Evolutionary conservation across 2,329 filamentous ascomycete genomes (phyloP).

Genomic region (Botryotinia narcissicola): DNA sequence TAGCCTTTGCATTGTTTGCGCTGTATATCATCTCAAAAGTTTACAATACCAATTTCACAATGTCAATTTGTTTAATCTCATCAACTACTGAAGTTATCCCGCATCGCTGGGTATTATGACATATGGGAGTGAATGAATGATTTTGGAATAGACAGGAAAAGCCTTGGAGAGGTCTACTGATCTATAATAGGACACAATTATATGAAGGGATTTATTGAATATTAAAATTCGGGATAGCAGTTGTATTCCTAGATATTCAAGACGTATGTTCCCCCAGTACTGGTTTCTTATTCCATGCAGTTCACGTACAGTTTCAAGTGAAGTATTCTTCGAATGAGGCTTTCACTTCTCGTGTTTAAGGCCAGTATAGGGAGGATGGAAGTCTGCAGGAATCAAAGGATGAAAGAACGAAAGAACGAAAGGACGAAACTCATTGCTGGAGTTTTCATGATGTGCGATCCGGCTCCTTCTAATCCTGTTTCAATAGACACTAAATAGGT

Average conservation of each 20-base stretch:
- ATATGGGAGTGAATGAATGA: background rate
- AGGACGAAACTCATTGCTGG: background rate
- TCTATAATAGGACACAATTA: background rate
- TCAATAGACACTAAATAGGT: background rate
- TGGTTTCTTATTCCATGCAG: background rate
- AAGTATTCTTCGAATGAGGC: background rate
- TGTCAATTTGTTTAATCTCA: background rate
- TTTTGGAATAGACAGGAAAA: background rate
- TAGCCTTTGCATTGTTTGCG: conserved; percentile 18
- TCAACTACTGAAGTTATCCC: background rate
- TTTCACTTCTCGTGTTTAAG: too few relatives aligned
- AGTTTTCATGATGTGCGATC: background rate
- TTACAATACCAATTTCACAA: conserved; percentile 15
- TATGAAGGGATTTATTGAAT: background rate
- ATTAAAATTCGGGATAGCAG: background rate
- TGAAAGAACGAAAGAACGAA: background rate
- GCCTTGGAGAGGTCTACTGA: background rate
- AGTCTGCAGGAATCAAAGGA: background rate
- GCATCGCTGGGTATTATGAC: background rate
- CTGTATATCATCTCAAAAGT: background rate
- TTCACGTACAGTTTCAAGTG: background rate
- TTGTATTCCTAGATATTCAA: background rate
- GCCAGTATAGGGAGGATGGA: background rate
- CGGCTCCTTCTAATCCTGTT: background rate
- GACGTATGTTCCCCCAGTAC: background rate